These are phyloP conservation scores for Aspergillus latus DNA, from an alignment of 2,329 filamentous ascomycete genomes.

Conservation along the genomic window DNA sequence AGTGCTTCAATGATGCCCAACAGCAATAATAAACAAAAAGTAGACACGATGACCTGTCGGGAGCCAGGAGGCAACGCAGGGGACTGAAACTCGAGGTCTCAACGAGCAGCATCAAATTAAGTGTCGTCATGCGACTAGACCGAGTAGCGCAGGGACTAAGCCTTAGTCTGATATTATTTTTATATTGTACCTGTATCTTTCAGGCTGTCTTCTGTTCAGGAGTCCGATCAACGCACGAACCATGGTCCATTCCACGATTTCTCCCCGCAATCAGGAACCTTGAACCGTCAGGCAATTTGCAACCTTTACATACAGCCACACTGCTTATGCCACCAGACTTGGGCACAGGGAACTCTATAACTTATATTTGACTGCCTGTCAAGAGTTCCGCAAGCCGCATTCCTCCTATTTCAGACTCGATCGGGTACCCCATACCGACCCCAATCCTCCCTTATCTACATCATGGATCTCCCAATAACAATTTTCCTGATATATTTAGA, in stretches of 20 bases:
- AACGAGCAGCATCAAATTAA: neutral
- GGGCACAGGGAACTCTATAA: no score
- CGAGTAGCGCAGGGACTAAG: neutral
- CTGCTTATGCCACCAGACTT: neutral
- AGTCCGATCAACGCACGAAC: slow-evolving; percentile 20
- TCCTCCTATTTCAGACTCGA: no score
- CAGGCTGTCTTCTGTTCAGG: neutral
- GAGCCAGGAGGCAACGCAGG: slow-evolving; percentile 10
- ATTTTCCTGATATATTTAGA: no score
- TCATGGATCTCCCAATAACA: no score
- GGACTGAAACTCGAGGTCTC: slow-evolving; percentile 8
- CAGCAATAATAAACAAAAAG: slow-evolving; percentile 10
- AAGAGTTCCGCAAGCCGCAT: no score
- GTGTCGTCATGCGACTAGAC: slow-evolving; percentile 14
- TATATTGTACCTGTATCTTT: neutral
- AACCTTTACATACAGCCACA: neutral
- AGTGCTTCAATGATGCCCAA: slow-evolving; percentile 12
- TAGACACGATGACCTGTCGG: slow-evolving; percentile 1
- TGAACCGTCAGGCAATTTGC: neutral
- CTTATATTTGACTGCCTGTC: no score
- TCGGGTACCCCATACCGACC: no score
- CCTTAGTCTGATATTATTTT: neutral
- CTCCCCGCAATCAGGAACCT: slow-evolving; percentile 4
- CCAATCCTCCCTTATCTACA: no score
- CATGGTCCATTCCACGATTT: slow-evolving; percentile 11